These are phyloP conservation scores for Colletotrichum agaves DNA, from an alignment of 2,329 filamentous ascomycete genomes.

Conservation along the genomic window DNA sequence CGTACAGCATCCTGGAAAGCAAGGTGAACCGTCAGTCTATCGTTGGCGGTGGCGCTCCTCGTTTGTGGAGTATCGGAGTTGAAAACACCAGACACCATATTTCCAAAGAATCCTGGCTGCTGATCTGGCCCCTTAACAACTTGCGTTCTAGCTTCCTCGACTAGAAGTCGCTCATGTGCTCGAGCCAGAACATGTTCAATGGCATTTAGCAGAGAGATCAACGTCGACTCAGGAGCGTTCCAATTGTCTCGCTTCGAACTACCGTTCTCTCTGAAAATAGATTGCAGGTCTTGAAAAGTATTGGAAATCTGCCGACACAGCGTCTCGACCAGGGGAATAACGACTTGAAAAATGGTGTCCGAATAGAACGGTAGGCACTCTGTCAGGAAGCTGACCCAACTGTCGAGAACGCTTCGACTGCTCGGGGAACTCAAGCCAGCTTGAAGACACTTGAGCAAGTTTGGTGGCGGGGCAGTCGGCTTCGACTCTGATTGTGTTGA, in stretches of 20 bases:
- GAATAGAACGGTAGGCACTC: slow-evolving; percentile 87
- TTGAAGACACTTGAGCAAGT: slow-evolving; percentile 86
- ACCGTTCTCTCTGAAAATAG: slow-evolving; percentile 62
- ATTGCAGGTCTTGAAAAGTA: slow-evolving; percentile 78
- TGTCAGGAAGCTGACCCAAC: slow-evolving; percentile 88
- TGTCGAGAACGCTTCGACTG: slow-evolving; percentile 84
- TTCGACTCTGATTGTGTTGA: slow-evolving; percentile 49
- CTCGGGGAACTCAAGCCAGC: slow-evolving; percentile 80
- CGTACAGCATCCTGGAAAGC: slow-evolving; percentile 96
- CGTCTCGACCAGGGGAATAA: slow-evolving; percentile 91
- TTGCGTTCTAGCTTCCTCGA: slow-evolving; percentile 77
- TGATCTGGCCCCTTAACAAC: slow-evolving; percentile 83
- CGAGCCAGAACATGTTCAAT: slow-evolving; percentile 90
- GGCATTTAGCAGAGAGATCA: slow-evolving; percentile 90
- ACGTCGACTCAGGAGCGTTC: slow-evolving; percentile 73
- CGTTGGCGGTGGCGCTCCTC: slow-evolving; percentile 90
- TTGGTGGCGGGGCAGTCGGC: slow-evolving; percentile 67
- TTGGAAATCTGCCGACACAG: slow-evolving; percentile 81
- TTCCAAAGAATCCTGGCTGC: slow-evolving; percentile 89
- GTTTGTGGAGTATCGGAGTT: slow-evolving; percentile 79
- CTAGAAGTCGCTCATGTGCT: slow-evolving; percentile 83
- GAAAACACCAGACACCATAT: slow-evolving; percentile 93
- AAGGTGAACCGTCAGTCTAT: slow-evolving; percentile 90
- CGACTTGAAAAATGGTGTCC: slow-evolving; percentile 85
- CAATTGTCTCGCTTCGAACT: slow-evolving; percentile 38